Evolutionary conservation across 1,139 yeast species (phyloP), one percentile per base, ranked within the genome.

Genomic region (Hemisphaericaspora xylofermentans): DNA sequence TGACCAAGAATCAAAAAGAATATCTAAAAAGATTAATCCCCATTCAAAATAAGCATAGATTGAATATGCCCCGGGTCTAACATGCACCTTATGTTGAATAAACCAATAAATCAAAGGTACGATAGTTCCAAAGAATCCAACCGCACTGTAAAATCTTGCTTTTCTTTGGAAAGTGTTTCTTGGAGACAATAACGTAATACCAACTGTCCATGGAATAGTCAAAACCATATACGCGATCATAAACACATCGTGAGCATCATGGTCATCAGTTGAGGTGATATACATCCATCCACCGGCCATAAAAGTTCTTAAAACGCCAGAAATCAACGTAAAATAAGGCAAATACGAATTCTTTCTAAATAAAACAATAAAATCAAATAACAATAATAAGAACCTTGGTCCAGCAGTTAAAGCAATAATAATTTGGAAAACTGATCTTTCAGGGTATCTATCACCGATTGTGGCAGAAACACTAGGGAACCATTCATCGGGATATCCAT

Each of bases 201-300:
- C 66, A 13, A 82, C 63, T 34, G 88, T 85, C 97, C 98, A 93
- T 3, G 98, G 98, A 34, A 91, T 71, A 2, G 98, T 91, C 52
- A 93, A 73, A 1, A 89, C 77, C 47, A 93, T 84, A 64, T 93
- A 93, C 28, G 84, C 61, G 50, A 93, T 88, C 98, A 93, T 93
- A 61, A 91, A 91, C 40, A 93, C 81, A 57, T 93, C 98, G 60
- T 93, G 98, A 71, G 85, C 84, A 64, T 91, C 96, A 56, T 91
- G 98, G 60, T 93, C 96, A 60, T 93, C 98, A 1, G 98, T 88
- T 8, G 96, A 87, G 1, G 98, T 93, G 50, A 93, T 85, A 58
- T 93, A 93, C 13, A 94, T 96, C 98, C 98, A 93, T 10, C 98
- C 98, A 53, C 98, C 98, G 57, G 98, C 93, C 1, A 96, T 84